Percentiles rank a stretch among this genome's conserved stretches.
These are phyloP conservation scores for Phytopythium boreale DNA, from an alignment of 352 stramenopile species.

Conservation along the genomic window DNA sequence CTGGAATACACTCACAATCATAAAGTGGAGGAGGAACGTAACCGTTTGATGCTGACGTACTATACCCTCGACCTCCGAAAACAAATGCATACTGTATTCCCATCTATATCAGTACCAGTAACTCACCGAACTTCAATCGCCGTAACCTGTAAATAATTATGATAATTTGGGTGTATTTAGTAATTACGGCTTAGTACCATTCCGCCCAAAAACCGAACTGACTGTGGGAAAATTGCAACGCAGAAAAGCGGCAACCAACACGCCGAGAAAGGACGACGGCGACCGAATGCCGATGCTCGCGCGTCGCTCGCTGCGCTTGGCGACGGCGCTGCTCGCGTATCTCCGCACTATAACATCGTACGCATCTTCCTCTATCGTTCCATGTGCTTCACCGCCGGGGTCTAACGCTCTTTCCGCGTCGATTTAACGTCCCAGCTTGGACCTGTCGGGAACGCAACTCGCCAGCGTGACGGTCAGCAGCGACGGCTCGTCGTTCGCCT, in stretches of 20 bases:
- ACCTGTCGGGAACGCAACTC: constrained; percentile 29
- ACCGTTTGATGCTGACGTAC: no score
- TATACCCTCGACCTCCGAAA: background rate
- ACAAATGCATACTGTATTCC: background rate
- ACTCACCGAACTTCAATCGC: background rate
- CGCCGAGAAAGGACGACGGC: background rate
- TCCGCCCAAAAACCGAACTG: background rate
- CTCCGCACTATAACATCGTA: background rate
- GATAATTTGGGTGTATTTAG: background rate
- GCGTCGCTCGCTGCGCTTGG: constrained; percentile 1
- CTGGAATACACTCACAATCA: no score
- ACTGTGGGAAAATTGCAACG: background rate
- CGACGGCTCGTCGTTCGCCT: constrained; percentile 21
- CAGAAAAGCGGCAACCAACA: background rate
- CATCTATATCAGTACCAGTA: background rate
- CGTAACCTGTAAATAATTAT: background rate
- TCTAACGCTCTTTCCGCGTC: constrained; percentile 2
- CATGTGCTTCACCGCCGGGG: background rate
- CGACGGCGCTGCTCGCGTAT: background rate
- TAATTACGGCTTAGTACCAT: background rate
- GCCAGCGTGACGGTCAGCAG: constrained; percentile 29
- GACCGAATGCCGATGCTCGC: background rate
- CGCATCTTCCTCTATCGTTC: background rate
- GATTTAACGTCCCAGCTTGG: constrained; percentile 22
- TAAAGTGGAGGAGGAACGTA: no score